phyloP scores from a whole-genome alignment of 108 stramenopile genomes.

The Fragilaria radians region DNA sequence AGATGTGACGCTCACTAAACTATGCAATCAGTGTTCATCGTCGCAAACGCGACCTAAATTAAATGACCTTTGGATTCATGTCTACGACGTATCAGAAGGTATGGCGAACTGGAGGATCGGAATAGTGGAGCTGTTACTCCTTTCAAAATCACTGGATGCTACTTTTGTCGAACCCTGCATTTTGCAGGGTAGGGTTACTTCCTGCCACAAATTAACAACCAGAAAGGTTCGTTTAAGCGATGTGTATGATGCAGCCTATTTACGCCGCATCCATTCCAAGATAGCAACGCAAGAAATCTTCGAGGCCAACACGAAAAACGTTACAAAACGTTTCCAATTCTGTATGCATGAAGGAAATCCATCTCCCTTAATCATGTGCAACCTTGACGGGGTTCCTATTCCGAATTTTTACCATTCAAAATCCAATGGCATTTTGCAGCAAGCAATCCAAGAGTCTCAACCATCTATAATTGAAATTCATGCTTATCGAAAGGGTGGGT shows the following conservation, averaged over 20 bases:
- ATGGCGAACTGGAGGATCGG: neutral
- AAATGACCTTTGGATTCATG: neutral
- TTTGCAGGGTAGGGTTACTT: neutral
- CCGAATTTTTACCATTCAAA: neutral
- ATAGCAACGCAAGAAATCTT: neutral
- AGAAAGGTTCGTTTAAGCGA: neutral
- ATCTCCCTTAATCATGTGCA: neutral
- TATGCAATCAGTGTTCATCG: no score
- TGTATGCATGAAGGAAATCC: neutral
- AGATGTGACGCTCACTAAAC: no score
- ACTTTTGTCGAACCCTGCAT: neutral
- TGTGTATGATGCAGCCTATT: neutral
- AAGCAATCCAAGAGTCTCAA: neutral
- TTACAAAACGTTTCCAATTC: neutral
- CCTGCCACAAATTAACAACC: neutral
- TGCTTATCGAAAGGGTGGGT: neutral
- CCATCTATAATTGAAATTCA: conserved; percentile 1
- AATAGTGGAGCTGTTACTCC: neutral
- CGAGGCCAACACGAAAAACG: neutral
- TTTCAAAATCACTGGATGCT: neutral
- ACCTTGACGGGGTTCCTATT: neutral
- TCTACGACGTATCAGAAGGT: neutral
- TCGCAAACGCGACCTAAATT: no score
- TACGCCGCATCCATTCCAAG: neutral
- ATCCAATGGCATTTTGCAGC: neutral